Base-by-base conservation (phyloP, 768 basidiomycete species). In the Cantharellus anzutake region DNA sequence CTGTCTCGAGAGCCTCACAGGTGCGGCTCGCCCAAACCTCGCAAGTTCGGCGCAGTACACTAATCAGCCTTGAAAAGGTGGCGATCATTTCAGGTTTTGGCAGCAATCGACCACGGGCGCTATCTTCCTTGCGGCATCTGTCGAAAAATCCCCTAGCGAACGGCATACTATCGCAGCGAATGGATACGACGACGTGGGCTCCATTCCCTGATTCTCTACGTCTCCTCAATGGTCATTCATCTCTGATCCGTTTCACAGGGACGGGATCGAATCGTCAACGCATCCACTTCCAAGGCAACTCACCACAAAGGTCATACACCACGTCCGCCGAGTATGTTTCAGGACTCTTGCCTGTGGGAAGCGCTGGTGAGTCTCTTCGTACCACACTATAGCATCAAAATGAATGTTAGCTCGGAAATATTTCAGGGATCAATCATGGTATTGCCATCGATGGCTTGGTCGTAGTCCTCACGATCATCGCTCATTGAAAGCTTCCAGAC, bases 51-150 rank as follows among this genome's bases (percentile, higher is more conserved):
- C 35, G 11, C 35, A 55, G 14, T 29, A 29, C 56, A 35, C 56
- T 40, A 14, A 7, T 42, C 14, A 11, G 35, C 14, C 16, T 14
- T 5, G 16, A 41, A 38, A 41, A 57, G 56, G 56, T 41, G 56
- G 56, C 16, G 2, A 57, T 37, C 56, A 57, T 42, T 57, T 57
- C 41, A 37, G 56, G 5, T 57, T 57, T 42, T 57, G 56, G 56
- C 39, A 42, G 41, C 56, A 57, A 41, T 38, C 40, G 5, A 57
- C 56, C 14, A 57, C 56, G 7, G 56, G 56, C 1, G 56, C 56
- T 1, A 41, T 41, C 56, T 57, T 57, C 41, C 56, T 57, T 11
- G 56, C 56, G 2, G 35, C 11, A 11, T 55, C 52, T 55, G 52
- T 55, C 52, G 52, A 55, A 37, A 37, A 55, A 37, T 55, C 14